Evolutionary conservation across 2,329 filamentous ascomycete species (phyloP).

Genomic region (Lecanicillium sp.): DNA sequence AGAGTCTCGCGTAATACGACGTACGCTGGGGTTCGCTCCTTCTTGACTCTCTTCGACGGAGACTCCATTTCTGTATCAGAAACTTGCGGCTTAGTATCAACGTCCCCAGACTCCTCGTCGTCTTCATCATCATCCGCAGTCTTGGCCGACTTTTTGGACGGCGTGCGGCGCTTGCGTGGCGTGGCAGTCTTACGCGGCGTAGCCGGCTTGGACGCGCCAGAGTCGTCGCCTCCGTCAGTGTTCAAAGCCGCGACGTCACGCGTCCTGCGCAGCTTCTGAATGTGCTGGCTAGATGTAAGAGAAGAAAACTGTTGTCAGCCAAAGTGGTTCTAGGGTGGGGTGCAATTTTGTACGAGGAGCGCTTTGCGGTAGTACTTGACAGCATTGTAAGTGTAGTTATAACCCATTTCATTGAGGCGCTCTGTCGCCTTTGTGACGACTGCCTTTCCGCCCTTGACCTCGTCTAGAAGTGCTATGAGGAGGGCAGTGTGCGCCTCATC

Average conservation of each 20-base stretch:
- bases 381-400: constrained; percentile 29
- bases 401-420: constrained; percentile 26
- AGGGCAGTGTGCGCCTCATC: constrained; percentile 30
- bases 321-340: too few species aligned
- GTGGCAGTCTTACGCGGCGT: constrained; percentile 19
- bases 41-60: constrained; percentile 18
- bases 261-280: constrained; percentile 34
- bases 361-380: constrained; percentile 31
- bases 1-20: too few species aligned
- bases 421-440: constrained; percentile 23
- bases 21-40: background rate
- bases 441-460: constrained; percentile 25
- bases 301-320: background rate
- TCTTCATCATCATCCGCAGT: constrained; percentile 12
- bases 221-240: constrained; percentile 10
- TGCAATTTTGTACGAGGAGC: background rate
- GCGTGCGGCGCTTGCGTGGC: constrained; percentile 21
- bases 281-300: constrained; percentile 31
- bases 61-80: background rate
- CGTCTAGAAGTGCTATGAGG: constrained; percentile 27
- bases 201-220: constrained; percentile 10
- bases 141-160: constrained; percentile 16
- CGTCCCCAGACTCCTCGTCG: constrained; percentile 17
- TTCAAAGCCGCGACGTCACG: constrained; percentile 20
- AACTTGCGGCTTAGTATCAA: constrained; percentile 15